Evolutionary conservation across 202 grass and related monocot genomes (phyloP).

Genomic region (Brachypodium distachyon): DNA sequence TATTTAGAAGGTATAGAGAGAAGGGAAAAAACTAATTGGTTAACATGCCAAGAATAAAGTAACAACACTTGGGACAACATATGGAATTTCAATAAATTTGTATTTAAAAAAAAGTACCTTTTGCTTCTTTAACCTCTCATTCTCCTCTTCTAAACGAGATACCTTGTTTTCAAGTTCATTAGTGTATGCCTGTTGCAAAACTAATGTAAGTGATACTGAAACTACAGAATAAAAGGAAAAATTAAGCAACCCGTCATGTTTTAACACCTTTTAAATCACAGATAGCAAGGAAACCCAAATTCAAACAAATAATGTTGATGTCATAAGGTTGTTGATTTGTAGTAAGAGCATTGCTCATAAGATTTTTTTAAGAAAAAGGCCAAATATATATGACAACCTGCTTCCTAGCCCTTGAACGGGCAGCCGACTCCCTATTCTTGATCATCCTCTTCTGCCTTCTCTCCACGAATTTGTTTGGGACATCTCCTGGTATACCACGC

Average conservation of each 20-base stretch:
- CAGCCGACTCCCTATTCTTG: slow-evolving; percentile 96
- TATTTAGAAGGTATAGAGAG: background rate
- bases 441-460: slow-evolving; percentile 99
- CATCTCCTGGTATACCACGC: slow-evolving; percentile 36
- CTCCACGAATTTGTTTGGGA: slow-evolving; percentile 61
- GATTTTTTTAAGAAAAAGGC: background rate
- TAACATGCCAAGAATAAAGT: background rate
- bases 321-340: background rate
- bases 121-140: slow-evolving; percentile 62
- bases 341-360: background rate
- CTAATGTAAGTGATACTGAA: slow-evolving; percentile 19
- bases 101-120: slow-evolving; percentile 53
- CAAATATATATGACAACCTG: slow-evolving; percentile 50
- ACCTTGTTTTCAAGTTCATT: slow-evolving; percentile 99
- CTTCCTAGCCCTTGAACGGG: slow-evolving; percentile 96
- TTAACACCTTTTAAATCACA: background rate
- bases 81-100: background rate
- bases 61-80: background rate
- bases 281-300: background rate
- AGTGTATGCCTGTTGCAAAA: slow-evolving; percentile 80
- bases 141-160: slow-evolving; percentile 86
- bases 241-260: background rate
- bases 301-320: background rate
- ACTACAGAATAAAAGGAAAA: background rate
- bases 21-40: background rate